Conservation (phyloP, 2,329 filamentous ascomycete genomes). For the Ceratocystis eucalypticola region DNA sequence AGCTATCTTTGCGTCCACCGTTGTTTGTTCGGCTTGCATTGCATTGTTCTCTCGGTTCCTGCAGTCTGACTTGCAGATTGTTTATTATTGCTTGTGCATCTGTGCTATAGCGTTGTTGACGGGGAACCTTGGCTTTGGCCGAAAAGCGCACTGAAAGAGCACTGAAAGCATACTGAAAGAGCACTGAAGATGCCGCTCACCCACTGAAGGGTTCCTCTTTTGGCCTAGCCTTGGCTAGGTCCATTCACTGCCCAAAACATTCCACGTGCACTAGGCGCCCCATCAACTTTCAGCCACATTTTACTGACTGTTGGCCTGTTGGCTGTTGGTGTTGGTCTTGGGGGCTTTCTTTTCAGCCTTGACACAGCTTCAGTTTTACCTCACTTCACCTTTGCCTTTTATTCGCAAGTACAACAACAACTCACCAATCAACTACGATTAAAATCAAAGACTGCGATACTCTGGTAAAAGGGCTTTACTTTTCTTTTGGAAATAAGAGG, state of each 20-base stretch:
- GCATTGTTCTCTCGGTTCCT: conserved; percentile 5
- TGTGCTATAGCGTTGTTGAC: background rate
- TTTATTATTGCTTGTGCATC: conserved; percentile 1
- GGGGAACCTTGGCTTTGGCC: background rate
- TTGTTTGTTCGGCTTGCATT: background rate
- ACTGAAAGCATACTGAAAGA: background rate
- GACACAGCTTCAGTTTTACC: background rate
- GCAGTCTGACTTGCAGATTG: background rate
- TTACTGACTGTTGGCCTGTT: background rate
- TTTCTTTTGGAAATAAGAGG: too few relatives aligned
- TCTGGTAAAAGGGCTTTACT: too few relatives aligned
- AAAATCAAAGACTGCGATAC: too few relatives aligned
- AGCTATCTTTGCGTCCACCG: background rate
- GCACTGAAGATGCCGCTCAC: background rate
- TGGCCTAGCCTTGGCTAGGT: background rate
- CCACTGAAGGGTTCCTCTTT: background rate
- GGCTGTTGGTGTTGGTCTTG: background rate
- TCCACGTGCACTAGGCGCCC: conserved; percentile 2
- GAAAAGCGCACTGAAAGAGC: background rate
- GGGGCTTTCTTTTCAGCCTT: background rate
- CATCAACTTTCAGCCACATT: conserved; percentile 9
- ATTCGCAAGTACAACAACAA: too few relatives aligned
- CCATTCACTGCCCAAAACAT: background rate
- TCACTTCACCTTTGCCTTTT: background rate
- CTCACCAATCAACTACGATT: too few relatives aligned